A percentile compares a stretch with the other conserved stretches of the same genome.
phyloP scores from a whole-genome alignment of 352 stramenopile genomes.

The Phytophthora multivora region DNA sequence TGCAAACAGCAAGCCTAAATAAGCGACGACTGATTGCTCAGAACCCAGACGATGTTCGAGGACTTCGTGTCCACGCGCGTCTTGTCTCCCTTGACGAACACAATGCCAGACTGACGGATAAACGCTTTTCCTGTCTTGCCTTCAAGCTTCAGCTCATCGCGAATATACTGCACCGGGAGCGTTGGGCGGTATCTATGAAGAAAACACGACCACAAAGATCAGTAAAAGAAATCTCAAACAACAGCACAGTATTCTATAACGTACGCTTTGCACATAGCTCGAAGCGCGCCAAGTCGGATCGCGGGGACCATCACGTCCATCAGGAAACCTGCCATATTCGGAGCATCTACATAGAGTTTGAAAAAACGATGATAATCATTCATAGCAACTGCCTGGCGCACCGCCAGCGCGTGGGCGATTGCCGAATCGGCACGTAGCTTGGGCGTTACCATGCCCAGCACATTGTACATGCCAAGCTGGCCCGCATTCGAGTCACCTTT shows the following conservation, averaged over 20 bases:
- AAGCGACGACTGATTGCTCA: constrained; percentile 82
- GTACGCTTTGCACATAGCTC: constrained; percentile 90
- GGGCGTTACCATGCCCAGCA: constrained; percentile 62
- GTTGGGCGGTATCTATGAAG: constrained; percentile 70
- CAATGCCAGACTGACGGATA: constrained; percentile 73
- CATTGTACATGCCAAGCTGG: constrained; percentile 86
- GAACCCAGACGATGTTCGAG: constrained; percentile 84
- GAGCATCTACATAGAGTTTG: constrained; percentile 83
- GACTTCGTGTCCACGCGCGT: constrained; percentile 77
- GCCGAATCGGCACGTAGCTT: constrained; percentile 56
- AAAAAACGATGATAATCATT: constrained; percentile 92
- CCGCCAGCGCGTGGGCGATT: constrained; percentile 73
- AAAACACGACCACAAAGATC: constrained; percentile 19
- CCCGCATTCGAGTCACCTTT: constrained; percentile 85
- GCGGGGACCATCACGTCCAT: constrained; percentile 88
- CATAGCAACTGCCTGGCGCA: constrained; percentile 80
- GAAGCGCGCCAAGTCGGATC: constrained; percentile 81
- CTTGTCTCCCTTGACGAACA: constrained; percentile 68
- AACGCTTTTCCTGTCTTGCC: constrained; percentile 75
- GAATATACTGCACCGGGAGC: constrained; percentile 75
- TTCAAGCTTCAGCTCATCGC: constrained; percentile 74
- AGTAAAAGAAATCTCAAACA: constrained; percentile 12
- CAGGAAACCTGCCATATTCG: constrained; percentile 91
- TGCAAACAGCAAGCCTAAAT: constrained; percentile 53
- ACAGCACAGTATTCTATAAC: constrained; percentile 20